Evolutionary conservation across 1,139 yeast genomes (phyloP).

Genomic region (Geotrichum restrictum): DNA sequence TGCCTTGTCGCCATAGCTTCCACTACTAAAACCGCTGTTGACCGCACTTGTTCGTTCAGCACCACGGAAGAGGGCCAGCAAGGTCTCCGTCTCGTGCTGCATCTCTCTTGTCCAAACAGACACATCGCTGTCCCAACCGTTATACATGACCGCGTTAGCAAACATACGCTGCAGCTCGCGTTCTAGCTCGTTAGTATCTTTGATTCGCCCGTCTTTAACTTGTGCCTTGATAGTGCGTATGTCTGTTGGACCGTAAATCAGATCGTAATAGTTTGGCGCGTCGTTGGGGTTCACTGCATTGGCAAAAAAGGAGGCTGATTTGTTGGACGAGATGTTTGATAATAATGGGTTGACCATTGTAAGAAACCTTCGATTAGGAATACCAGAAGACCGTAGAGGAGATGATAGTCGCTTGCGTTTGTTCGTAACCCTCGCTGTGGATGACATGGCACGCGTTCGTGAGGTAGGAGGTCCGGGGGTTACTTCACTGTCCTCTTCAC

Average conservation of each 20-base stretch:
- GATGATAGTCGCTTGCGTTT: conserved; percentile 27
- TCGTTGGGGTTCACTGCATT: conserved; percentile 64
- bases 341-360: conserved; percentile 47
- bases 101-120: conserved; percentile 62
- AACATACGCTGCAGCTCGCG: conserved; percentile 71
- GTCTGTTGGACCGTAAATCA: conserved; percentile 64
- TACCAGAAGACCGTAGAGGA: conserved; percentile 24
- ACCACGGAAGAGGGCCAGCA: conserved; percentile 37
- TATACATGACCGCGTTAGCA: conserved; percentile 81
- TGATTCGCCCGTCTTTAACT: conserved; percentile 57
- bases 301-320: conserved; percentile 70
- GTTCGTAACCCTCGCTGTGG: conserved; percentile 3
- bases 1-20: conserved; percentile 1
- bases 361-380: conserved; percentile 33
- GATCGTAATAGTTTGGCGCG: conserved; percentile 64
- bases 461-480: conserved; percentile 15
- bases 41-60: conserved; percentile 29
- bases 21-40: background rate
- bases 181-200: conserved; percentile 51
- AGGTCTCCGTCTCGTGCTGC: conserved; percentile 43
- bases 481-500: conserved; percentile 11
- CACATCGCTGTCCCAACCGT: conserved; percentile 61
- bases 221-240: conserved; percentile 57
- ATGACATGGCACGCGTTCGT: conserved; percentile 14
- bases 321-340: conserved; percentile 62